Evolutionary conservation across 148 eudicot genomes (phyloP).

Genomic region (Fagopyrum esculentum): DNA sequence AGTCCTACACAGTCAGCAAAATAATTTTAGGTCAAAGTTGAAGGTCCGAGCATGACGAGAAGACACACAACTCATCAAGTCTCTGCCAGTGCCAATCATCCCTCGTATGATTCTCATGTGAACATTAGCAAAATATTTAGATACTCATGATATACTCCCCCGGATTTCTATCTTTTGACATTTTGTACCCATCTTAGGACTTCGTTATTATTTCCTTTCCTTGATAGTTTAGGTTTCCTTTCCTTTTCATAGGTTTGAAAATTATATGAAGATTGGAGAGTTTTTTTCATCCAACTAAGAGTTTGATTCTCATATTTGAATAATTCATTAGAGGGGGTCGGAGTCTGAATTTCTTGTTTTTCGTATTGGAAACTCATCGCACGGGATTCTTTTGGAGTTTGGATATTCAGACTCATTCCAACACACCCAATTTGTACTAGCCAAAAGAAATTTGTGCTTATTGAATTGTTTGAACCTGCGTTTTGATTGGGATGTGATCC

Average conservation of each 20-base stretch:
- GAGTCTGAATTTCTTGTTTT: background rate
- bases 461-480: background rate
- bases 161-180: background rate
- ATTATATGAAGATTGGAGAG: too few species aligned
- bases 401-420: background rate
- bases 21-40: background rate
- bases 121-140: background rate
- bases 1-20: slow-evolving; percentile 34
- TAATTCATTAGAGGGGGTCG: background rate
- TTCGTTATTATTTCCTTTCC: background rate
- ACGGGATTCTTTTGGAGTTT: background rate
- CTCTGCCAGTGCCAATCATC: background rate
- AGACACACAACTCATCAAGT: background rate
- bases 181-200: background rate
- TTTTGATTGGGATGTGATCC: background rate
- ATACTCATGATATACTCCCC: background rate
- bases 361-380: background rate
- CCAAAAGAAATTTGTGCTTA: background rate
- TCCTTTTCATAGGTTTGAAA: too few species aligned
- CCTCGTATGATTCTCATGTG: background rate
- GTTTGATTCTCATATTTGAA: background rate
- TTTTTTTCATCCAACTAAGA: background rate
- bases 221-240: too few species aligned
- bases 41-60: background rate
- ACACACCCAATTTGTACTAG: background rate